Conservation (phyloP, 2,329 filamentous ascomycete species). For the Stylonectria norvegica region DNA sequence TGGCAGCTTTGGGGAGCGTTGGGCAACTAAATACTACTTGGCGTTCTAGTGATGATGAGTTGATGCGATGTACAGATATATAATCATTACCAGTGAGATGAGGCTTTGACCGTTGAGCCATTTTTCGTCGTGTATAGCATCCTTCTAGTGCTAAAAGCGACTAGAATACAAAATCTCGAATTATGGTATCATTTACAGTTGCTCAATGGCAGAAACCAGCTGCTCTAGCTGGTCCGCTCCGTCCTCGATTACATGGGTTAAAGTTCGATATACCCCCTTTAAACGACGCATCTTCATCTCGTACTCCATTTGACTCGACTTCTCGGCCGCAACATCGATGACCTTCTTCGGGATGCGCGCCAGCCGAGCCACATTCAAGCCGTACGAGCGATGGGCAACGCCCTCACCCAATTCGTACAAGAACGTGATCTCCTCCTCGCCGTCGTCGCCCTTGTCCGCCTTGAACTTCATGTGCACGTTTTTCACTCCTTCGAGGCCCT, state of each 20-base stretch:
- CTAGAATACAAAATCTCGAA: background rate
- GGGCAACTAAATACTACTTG: conserved; percentile 5
- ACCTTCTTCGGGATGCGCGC: conserved; percentile 76
- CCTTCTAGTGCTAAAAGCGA: too few species aligned
- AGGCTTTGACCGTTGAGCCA: conserved; percentile 2
- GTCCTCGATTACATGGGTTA: conserved; percentile 40
- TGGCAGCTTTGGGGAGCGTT: conserved; percentile 6
- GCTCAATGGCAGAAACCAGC: conserved; percentile 55
- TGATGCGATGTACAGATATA: conserved; percentile 3
- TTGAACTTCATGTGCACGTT: conserved; percentile 96
- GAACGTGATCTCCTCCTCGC: conserved; percentile 82
- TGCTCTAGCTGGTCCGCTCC: conserved; percentile 47
- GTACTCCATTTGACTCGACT: conserved; percentile 77
- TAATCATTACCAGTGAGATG: conserved; percentile 2
- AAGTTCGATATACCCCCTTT: conserved; percentile 42
- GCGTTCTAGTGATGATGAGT: background rate
- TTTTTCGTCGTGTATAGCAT: too few species aligned
- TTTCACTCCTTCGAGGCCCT: conserved; percentile 65
- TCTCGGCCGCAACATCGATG: conserved; percentile 73
- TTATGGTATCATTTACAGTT: conserved; percentile 42
- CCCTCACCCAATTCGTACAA: conserved; percentile 89
- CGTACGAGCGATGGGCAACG: conserved; percentile 90
- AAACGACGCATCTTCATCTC: conserved; percentile 64
- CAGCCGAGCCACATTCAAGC: conserved; percentile 85
- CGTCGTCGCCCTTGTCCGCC: conserved; percentile 37